Evolutionary conservation across 306 rosid genomes (phyloP).

Genomic region (Malus sylvestris): DNA sequence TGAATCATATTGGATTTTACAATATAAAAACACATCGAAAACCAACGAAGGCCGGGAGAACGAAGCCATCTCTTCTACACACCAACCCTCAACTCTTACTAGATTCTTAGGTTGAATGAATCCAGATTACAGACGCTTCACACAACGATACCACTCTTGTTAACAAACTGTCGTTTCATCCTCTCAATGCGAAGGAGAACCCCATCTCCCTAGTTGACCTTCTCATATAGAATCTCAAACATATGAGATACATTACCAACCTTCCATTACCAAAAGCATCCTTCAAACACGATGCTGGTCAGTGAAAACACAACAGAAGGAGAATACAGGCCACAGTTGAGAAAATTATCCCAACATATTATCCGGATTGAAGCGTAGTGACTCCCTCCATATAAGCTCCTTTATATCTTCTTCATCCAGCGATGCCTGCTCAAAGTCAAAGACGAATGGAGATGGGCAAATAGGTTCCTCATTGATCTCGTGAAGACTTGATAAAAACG

Average conservation of each 20-base stretch:
- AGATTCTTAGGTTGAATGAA: neutral
- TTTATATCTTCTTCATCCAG: conserved; percentile 85
- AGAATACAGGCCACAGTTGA: neutral
- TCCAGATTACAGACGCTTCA: conserved; percentile 5
- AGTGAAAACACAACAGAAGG: neutral
- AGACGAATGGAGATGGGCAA: conserved; percentile 69
- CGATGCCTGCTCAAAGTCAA: conserved; percentile 72
- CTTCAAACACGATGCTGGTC: neutral
- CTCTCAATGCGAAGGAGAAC: conserved; percentile 28
- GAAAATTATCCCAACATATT: conserved; percentile 19
- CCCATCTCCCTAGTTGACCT: conserved; percentile 22
- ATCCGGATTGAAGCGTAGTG: conserved; percentile 44
- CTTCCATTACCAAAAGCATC: conserved; percentile 16
- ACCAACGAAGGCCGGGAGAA: conserved; percentile 19
- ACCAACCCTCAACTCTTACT: conserved; percentile 10
- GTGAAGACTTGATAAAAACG: conserved; percentile 77
- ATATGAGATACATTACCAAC: conserved; percentile 15
- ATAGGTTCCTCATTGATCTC: conserved; percentile 96
- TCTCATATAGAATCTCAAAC: conserved; percentile 6
- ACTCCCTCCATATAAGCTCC: conserved; percentile 87
- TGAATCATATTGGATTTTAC: conserved; percentile 22
- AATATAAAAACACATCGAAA: conserved; percentile 10
- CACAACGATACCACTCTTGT: neutral
- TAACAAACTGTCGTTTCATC: neutral
- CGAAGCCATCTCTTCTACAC: conserved; percentile 25